Evolutionary conservation across 139 green algal species (phyloP), one percentile per base, ranked within the genome.

Genomic region (Auxenochlorella pyrenoidosa): DNA sequence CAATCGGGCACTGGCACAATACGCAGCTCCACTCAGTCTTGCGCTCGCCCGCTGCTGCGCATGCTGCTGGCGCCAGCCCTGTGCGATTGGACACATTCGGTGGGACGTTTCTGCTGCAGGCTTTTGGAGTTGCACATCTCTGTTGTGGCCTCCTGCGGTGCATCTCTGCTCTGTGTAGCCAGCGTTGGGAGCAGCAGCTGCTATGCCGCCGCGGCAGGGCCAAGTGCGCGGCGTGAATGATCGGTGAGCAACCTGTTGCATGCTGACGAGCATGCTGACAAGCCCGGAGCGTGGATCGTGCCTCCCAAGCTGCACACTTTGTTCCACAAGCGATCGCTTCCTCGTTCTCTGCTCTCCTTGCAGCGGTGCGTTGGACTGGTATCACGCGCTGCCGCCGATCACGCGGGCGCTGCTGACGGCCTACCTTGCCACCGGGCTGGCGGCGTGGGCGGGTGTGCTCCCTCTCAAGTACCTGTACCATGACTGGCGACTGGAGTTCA

Each of bases 341-440:
- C n/a, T 0, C 68, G 44, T 41, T 24, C 32, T 41, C 44, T 5
- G 28, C 54, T 3, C 36, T 51, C 18, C 19, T 41, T 12, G 63
- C 85, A 88, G 85, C 36, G 65, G 65, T 36, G 73, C 85, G 19
- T n/a, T 47, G 32, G 76, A 58, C 60, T 92, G 79, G 79, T 92
- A 89, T 30, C 34, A 32, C 18, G 47, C 43, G 8, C 54, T 92
- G 34, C 85, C 89, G 41, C 66, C 83, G n/a, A 66, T 92, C n/a
- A 90, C 85, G 1, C 71, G 80, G 16, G 47, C 44, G 18, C 44
- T 92, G 38, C 47, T 92, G 13, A 88, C 80, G 4, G 65, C 32
- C 22, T 92, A 90, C 65, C 26, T 92, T 5, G 78, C 82, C 34
- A 90, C 85, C 10, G 89, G 84, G 13, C 58, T 87, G 40, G 38